Conservation (phyloP, 495 filamentous ascomycete species). For the Neurospora pannonica region DNA sequence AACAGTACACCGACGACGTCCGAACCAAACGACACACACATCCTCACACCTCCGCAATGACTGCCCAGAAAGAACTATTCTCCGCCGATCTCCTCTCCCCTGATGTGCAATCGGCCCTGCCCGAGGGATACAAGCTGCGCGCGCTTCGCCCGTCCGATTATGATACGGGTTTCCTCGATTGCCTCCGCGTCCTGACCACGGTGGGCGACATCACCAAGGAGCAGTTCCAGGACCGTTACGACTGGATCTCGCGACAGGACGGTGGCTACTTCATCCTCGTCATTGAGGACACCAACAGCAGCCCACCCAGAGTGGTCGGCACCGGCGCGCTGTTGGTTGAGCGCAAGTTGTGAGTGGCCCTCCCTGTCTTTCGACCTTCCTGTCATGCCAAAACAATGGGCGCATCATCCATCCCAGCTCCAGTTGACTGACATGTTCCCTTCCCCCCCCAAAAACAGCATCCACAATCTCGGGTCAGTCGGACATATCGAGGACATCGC, state of each 20-base stretch:
- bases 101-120: conserved; percentile 57
- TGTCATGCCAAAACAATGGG: not conserved
- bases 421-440: conserved; percentile 1
- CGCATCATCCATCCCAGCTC: not conserved
- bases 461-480: conserved; percentile 66
- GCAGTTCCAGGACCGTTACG: conserved; percentile 67
- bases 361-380: not conserved
- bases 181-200: conserved; percentile 80
- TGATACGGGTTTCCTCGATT: conserved; percentile 72
- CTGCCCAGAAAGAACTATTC: conserved; percentile 57
- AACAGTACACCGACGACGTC: not conserved
- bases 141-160: conserved; percentile 74
- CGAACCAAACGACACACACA: not conserved
- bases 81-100: conserved; percentile 67
- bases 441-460: conserved; percentile 30
- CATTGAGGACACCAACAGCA: conserved; percentile 56
- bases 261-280: conserved; percentile 80
- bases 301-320: conserved; percentile 56
- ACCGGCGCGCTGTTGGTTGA: conserved; percentile 82
- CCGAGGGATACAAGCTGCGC: conserved; percentile 72
- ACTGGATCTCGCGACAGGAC: conserved; percentile 70
- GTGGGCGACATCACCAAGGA: conserved; percentile 79
- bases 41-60: conserved; percentile 18
- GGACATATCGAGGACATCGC: conserved; percentile 99
- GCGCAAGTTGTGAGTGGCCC: conserved; percentile 59